These are phyloP conservation scores for Lyophyllum shimeji DNA, from an alignment of 768 basidiomycete species.

Conservation along the genomic window DNA sequence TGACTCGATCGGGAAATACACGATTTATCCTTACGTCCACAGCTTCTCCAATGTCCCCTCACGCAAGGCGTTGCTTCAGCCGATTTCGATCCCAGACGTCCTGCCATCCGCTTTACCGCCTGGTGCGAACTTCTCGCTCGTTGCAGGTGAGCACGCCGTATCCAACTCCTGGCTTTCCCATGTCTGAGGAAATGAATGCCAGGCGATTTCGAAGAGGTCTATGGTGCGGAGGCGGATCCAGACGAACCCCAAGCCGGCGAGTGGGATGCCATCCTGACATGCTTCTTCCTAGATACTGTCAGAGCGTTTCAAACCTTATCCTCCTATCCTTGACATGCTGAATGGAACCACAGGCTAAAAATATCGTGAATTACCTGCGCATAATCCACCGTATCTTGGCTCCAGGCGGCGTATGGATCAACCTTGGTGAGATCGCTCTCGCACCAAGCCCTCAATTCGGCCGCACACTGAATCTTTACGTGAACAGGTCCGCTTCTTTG, in stretches of 20 bases:
- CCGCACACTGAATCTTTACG: not conserved
- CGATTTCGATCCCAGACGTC: slow-evolving; percentile 81
- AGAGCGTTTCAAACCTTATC: slow-evolving; percentile 16
- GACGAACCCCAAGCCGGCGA: slow-evolving; percentile 69
- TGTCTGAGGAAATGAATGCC: slow-evolving; percentile 6
- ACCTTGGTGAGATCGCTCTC: slow-evolving; percentile 58
- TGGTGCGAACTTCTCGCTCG: slow-evolving; percentile 73
- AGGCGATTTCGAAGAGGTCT: slow-evolving; percentile 95
- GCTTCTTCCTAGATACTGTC: slow-evolving; percentile 97
- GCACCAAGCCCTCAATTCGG: not conserved
- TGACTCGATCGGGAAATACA: slow-evolving; percentile 61
- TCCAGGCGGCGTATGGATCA: slow-evolving; percentile 91
- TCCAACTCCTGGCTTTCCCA: not conserved
- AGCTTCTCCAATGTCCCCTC: slow-evolving; percentile 83
- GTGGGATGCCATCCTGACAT: slow-evolving; percentile 91
- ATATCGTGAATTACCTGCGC: slow-evolving; percentile 88
- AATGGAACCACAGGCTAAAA: slow-evolving; percentile 66
- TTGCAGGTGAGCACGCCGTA: slow-evolving; percentile 60
- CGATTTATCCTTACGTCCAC: slow-evolving; percentile 88
- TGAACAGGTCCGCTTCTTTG: slow-evolving; percentile 83
- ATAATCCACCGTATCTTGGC: slow-evolving; percentile 81
- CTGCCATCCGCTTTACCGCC: slow-evolving; percentile 69
- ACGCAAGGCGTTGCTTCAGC: slow-evolving; percentile 58
- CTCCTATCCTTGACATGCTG: not conserved
- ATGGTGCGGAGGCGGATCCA: slow-evolving; percentile 56